phyloP scores from a whole-genome alignment of 495 filamentous ascomycete species.

The Mycothermus thermophilus region DNA sequence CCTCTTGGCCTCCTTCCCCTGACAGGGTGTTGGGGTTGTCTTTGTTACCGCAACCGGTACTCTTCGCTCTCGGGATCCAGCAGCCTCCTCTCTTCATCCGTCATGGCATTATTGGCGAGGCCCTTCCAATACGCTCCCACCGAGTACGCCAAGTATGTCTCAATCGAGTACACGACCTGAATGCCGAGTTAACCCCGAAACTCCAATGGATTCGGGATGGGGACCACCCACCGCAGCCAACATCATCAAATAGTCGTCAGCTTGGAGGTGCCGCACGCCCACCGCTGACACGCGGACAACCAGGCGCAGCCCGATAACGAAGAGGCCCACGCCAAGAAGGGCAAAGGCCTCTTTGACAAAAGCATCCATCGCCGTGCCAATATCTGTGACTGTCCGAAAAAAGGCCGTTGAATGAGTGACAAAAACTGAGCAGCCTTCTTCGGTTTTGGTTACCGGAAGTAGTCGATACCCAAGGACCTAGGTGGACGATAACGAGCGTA shows the following conservation, averaged over 20 bases:
- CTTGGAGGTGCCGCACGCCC: slow-evolving; percentile 36
- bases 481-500: no score
- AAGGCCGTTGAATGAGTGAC: no score
- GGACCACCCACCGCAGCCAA: slow-evolving; percentile 34
- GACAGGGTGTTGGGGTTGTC: background rate
- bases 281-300: slow-evolving; percentile 36
- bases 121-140: slow-evolving; percentile 32
- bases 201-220: no score
- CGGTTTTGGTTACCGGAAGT: no score
- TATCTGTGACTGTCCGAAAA: background rate
- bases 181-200: background rate
- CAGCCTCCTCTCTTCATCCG: slow-evolving; percentile 31
- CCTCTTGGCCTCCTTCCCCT: background rate
- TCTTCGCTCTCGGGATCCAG: slow-evolving; percentile 35
- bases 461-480: no score
- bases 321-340: slow-evolving; percentile 34
- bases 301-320: slow-evolving; percentile 36
- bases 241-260: slow-evolving; percentile 49
- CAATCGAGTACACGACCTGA: slow-evolving; percentile 22
- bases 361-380: slow-evolving; percentile 12
- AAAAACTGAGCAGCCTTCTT: no score
- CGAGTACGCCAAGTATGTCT: slow-evolving; percentile 20
- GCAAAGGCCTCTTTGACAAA: slow-evolving; percentile 42
- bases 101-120: slow-evolving; percentile 49
- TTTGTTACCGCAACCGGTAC: slow-evolving; percentile 26